Evolutionary conservation across 2,329 filamentous ascomycete genomes (phyloP), one percentile per base, ranked within the genome.

Genomic region (Fusarium camptoceras): DNA sequence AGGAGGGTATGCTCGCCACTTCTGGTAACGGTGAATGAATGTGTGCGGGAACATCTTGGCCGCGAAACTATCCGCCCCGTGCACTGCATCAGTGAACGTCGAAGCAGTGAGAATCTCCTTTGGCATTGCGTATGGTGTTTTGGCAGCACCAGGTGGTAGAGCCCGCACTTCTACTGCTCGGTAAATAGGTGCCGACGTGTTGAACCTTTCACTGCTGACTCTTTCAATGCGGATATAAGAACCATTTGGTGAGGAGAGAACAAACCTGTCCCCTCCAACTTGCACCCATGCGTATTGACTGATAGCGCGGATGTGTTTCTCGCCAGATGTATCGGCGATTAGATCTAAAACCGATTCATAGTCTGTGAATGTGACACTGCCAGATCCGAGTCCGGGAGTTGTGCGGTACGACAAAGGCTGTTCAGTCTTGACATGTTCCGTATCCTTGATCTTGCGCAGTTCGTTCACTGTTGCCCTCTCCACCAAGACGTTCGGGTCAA

Each of bases 261-360:
- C 83, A 78, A 92, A 97, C 63, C 87, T 88, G 50, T 90, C 83
- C 2, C 85, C 82, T n/a, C 86, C 89, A 37, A 95, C 87, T 72
- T 91, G 89, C 3, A 98, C 94, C 96, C 96, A 99, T 0, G 93
- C 86, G 76, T 92, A 83, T 16, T 84, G 85, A 76, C 94, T 97
- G 22, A 97, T 83, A 18, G 86, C 83, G 46, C 93, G 89, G 65
- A 98, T 94, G 75, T 94, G 91, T 46, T 85, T 85, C 75, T 98
- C 95, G 28, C 88, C 89, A 5, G 90, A 91, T 1, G 90, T 91
- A 77, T 98, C 95, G 46, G 91, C 87, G 37, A 99, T 91, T 16
- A 99, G 86, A 75, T 98, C 96, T 70, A 94, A 91, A n/a, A 99
- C 90, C 4, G 92, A 95, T 61, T 92, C 92, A 78, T 98, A 99